Base-by-base conservation (phyloP, 495 filamentous ascomycete species). In the Delitschia confertaspora region DNA sequence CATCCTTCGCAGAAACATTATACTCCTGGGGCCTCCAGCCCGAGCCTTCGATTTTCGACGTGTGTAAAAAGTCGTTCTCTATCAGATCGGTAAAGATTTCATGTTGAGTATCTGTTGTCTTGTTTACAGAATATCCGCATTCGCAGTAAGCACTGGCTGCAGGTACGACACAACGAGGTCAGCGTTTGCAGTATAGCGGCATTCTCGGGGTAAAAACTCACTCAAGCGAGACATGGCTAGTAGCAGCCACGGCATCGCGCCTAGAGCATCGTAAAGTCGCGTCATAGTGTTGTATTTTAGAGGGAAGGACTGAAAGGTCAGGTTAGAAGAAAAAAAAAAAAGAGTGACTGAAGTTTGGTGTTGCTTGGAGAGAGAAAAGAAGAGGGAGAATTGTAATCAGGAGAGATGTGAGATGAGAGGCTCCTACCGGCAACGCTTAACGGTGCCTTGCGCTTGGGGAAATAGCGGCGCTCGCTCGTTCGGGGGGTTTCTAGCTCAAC, bases 21-120 rank as follows among this genome's bases (percentile, higher is more conserved):
- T 82, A 87, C 39, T 65, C 65, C 55, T 86, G 83, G 32, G 66
- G 60, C 20, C 52, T 53, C 83, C 83, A 88, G 26, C 54, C 59
- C 2, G 41, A 23, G 13, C 61, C 48, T 38, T 79, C 66, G 46
- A 76, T 64, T 24, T 24, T 51, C 0, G 49, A 33, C n/a, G 71
- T 42, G 32, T 76, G 70, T 3, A 76, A 53, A 57, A 86, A 86
- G 61, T 85, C 75, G 8, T 75, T 76, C 51, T 86, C 81, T 44
- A 83, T 50, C 6, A 81, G 37, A 40, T 85, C 76, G 16, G 82
- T 86, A 57, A 79, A 85, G 33, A 82, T 51, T 2, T 53, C 48
- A 45, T 59, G 50, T 13, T 45, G 44, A 11, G 54, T 33, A 25
- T 43, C 40, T 33, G 31, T 41, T 6, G 68, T 62, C 25, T 49